phyloP scores from a whole-genome alignment of 176 grass and related monocot genomes.

The Elaeis guineensis region DNA sequence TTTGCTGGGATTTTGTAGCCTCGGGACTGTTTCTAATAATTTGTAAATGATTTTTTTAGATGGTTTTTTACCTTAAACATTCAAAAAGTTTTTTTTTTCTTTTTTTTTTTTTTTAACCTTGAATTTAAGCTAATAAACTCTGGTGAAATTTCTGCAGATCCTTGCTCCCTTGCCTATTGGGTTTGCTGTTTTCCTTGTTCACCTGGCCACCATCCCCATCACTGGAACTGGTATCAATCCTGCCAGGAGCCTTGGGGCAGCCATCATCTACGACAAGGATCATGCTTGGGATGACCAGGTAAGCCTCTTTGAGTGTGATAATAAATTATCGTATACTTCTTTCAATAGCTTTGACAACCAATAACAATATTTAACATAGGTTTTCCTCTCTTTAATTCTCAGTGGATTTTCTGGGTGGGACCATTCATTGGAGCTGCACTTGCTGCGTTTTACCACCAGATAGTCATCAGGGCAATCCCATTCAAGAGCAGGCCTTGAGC shows the following conservation, averaged over 20 bases:
- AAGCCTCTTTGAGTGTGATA: slow-evolving; percentile 1
- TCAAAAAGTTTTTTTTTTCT: no score
- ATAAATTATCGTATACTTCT: no score
- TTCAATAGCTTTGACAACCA: no score
- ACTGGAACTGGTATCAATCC: slow-evolving; percentile 93
- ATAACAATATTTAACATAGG: no score
- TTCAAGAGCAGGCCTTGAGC: slow-evolving; percentile 58
- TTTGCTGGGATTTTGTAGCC: no score
- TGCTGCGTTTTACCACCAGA: slow-evolving; percentile 76
- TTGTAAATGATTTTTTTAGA: no score
- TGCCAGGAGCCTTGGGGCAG: slow-evolving; percentile 67
- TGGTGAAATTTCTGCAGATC: slow-evolving; percentile 32
- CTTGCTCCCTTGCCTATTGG: slow-evolving; percentile 80
- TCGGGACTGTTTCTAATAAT: no score
- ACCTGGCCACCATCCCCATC: slow-evolving; percentile 90
- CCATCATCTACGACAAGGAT: slow-evolving; percentile 67
- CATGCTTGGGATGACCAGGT: slow-evolving; percentile 76
- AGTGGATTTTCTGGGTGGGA: slow-evolving; percentile 98
- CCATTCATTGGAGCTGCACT: slow-evolving; percentile 90
- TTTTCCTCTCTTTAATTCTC: not conserved
- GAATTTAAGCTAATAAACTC: not conserved
- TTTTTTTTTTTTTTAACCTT: no score
- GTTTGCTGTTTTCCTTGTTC: slow-evolving; percentile 85
- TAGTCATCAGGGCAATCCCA: slow-evolving; percentile 82
- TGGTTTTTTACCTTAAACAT: no score